Percentiles rank a stretch among this genome's conserved stretches.
Evolutionary conservation across 2,329 filamentous ascomycete species (phyloP).

Genomic region (Penicillium sp.): DNA sequence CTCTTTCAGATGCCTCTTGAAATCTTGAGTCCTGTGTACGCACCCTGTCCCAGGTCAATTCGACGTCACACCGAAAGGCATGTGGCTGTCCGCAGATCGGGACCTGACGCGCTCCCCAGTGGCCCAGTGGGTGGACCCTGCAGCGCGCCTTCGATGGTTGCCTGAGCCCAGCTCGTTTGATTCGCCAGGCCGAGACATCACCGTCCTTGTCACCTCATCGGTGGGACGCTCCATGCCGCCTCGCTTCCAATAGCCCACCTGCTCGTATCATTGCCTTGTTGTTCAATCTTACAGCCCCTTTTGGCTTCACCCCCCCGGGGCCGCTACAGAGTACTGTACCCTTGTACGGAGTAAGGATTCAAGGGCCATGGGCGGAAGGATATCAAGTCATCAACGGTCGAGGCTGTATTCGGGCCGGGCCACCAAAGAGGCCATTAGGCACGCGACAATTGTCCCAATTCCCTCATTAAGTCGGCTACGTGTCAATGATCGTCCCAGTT

Average conservation of each 20-base stretch:
- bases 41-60: neutral
- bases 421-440: neutral
- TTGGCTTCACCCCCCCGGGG: neutral
- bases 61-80: neutral
- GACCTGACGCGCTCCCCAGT: neutral
- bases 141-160: neutral
- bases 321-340: neutral
- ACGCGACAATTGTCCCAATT: neutral
- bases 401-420: neutral
- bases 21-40: neutral
- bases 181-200: constrained; percentile 3
- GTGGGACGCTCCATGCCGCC: neutral
- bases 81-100: neutral
- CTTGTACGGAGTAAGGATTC: no score
- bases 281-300: neutral
- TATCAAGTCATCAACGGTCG: neutral
- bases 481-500: neutral
- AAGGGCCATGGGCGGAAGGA: neutral
- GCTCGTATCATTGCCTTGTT: neutral
- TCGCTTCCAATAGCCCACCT: neutral
- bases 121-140: neutral
- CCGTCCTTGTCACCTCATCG: neutral
- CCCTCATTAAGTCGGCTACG: neutral
- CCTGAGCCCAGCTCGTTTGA: neutral
- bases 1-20: neutral